Percentiles rank a stretch among this genome's conserved stretches.
These are phyloP conservation scores for Debaryomyces udenii DNA, from an alignment of 1,139 yeast genomes.

Conservation along the genomic window DNA sequence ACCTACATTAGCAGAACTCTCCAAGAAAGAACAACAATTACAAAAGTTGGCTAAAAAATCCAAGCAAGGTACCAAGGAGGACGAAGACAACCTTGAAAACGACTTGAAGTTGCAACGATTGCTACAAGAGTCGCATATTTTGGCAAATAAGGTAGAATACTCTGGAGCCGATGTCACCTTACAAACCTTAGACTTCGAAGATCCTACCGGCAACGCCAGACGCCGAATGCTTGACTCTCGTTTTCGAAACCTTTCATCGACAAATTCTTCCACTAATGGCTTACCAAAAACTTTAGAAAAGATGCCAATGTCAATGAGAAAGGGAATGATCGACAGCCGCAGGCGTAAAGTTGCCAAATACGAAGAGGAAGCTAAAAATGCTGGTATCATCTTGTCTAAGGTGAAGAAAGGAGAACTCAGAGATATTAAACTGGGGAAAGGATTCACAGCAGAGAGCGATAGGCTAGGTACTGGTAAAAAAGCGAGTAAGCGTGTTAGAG, in stretches of 20 bases:
- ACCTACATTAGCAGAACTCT: constrained; percentile 42
- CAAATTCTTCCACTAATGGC: constrained; percentile 48
- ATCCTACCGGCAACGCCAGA: constrained; percentile 80
- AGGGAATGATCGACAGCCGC: constrained; percentile 73
- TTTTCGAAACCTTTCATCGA: constrained; percentile 55
- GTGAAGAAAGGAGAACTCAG: constrained; percentile 67
- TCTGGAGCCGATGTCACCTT: constrained; percentile 82
- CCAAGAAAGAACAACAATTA: constrained; percentile 29
- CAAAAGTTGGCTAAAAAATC: constrained; percentile 29
- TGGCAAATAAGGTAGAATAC: constrained; percentile 56
- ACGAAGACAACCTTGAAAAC: constrained; percentile 63
- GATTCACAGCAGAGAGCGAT: constrained; percentile 53
- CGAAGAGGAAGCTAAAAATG: constrained; percentile 81
- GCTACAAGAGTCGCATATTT: constrained; percentile 81
- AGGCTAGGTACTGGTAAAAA: constrained; percentile 58
- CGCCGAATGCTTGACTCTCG: constrained; percentile 73
- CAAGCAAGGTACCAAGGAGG: constrained; percentile 35
- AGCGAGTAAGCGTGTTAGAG: constrained; percentile 47
- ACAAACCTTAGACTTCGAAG: constrained; percentile 65
- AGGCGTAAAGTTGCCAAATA: constrained; percentile 54
- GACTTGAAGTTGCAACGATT: constrained; percentile 84
- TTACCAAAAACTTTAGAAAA: constrained; percentile 58
- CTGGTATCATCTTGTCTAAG: constrained; percentile 79
- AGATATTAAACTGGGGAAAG: constrained; percentile 56
- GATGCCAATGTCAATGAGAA: constrained; percentile 87